Evolutionary conservation across 768 basidiomycete species (phyloP), one percentile per base, ranked within the genome.

Genomic region (Floccularia luteovirens): DNA sequence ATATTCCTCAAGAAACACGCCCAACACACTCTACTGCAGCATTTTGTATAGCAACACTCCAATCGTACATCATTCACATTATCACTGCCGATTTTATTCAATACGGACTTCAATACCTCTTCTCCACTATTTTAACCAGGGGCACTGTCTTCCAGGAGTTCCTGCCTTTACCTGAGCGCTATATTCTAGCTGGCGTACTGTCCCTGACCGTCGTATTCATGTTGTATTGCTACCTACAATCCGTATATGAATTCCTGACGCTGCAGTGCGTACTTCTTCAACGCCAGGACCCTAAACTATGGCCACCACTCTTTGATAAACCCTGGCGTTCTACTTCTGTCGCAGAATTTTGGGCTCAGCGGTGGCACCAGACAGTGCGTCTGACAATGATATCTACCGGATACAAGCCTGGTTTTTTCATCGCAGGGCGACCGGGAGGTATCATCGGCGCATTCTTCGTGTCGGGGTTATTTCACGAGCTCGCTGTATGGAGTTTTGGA

Each of bases 341-440:
- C 11, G 36, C 52, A 7, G 61, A 67, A n/a, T 64, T 73, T 31
- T 77, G 75, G 76, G 62, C 61, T 3, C 49, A 43, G 35, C 50
- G 61, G n/a, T 77, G 76, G 75, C 75, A 77, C 38, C 72, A 75
- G 43, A 34, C 70, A 3, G 68, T 72, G 43, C 62, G 74, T 3
- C 61, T 66, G 19, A 43, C 43, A 17, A 74, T 77, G 41, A 48
- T 70, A 31, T 51, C 49, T 16, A 21, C 67, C 13, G 72, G 70
- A 16, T 51, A 54, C 20, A 53, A 51, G 19, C 62, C 64, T 0
- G 17, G 66, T 16, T 39, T 43, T 19, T 45, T 37, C 34, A 43
- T 62, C 2, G 36, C 67, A 11, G 69, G 74, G 24, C 57, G 59
- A 16, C 30, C 45, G 1, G 69, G 69, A 3, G 45, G 42, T 2